These are phyloP conservation scores for Selaginella moellendorffii DNA, from an alignment of 75 land plant species.

Conservation along the genomic window DNA sequence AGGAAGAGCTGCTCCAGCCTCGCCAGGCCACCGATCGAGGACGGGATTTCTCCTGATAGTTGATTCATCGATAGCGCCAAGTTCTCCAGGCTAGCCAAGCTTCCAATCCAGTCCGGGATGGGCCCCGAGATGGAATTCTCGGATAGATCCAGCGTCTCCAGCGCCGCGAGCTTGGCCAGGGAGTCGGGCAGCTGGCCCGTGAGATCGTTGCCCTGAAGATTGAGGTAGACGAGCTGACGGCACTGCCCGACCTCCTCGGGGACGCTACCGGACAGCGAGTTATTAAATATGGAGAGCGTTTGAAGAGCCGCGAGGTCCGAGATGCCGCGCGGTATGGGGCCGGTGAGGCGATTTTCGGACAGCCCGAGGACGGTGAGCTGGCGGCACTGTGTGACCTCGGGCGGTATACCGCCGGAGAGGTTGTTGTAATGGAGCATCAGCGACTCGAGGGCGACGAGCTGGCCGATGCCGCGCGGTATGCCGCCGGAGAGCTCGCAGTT, in stretches of 20 bases:
- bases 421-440: not conserved
- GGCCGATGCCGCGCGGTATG: not conserved
- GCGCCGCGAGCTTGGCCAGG: not conserved
- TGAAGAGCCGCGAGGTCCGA: not conserved
- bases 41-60: not conserved
- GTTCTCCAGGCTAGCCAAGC: not conserved
- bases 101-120: not conserved
- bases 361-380: not conserved
- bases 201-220: conserved; percentile 2
- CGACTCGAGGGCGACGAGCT: not conserved
- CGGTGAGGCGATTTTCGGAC: not conserved
- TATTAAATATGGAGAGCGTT: not conserved
- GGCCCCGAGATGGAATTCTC: not conserved
- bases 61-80: not conserved
- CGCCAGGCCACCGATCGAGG: conserved; percentile 51
- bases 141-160: conserved; percentile 2
- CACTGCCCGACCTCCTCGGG: conserved; percentile 1
- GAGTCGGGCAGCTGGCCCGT: not conserved
- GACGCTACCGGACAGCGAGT: not conserved
- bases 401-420: not conserved
- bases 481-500: not conserved
- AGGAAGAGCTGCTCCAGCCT: conserved; percentile 42
- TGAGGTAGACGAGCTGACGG: not conserved
- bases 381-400: not conserved
- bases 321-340: not conserved